Evolutionary conservation across 805 yeast genomes (phyloP).

Genomic region (Wickerhamiella kurtzmanii): DNA sequence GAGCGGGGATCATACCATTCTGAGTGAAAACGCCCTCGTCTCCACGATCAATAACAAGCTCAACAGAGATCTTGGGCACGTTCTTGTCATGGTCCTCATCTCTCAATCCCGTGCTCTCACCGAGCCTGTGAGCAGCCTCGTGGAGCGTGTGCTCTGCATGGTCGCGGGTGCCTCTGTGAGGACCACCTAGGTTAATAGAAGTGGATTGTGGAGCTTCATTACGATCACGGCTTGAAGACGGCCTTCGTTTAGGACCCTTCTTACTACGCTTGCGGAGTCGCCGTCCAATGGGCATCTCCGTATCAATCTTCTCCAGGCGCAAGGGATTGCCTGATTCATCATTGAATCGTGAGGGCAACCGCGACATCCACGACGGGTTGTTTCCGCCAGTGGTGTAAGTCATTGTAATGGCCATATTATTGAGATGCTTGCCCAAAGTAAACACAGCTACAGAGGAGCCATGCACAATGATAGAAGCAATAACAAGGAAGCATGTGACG

Average conservation of each 20-base stretch:
- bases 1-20: constrained; percentile 12
- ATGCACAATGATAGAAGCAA: constrained; percentile 74
- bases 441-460: constrained; percentile 79
- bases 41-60: constrained; percentile 12
- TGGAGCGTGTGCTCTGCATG: neutral
- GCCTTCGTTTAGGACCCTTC: neutral
- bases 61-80: constrained; percentile 7
- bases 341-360: constrained; percentile 53
- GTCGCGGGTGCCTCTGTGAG: neutral
- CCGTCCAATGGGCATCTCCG: constrained; percentile 31
- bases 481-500: constrained; percentile 60
- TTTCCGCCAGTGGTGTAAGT: constrained; percentile 52
- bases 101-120: neutral
- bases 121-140: neutral
- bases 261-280: neutral
- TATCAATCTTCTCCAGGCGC: constrained; percentile 73
- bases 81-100: neutral
- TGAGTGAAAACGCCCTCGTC: constrained; percentile 12
- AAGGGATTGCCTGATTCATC: constrained; percentile 61
- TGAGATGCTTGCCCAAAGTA: constrained; percentile 70
- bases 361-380: constrained; percentile 65
- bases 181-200: neutral
- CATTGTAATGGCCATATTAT: constrained; percentile 86
- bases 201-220: neutral
- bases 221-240: neutral